Evolutionary conservation across 768 basidiomycete genomes (phyloP), one percentile per base, ranked within the genome.

Genomic region (Russula abietina): DNA sequence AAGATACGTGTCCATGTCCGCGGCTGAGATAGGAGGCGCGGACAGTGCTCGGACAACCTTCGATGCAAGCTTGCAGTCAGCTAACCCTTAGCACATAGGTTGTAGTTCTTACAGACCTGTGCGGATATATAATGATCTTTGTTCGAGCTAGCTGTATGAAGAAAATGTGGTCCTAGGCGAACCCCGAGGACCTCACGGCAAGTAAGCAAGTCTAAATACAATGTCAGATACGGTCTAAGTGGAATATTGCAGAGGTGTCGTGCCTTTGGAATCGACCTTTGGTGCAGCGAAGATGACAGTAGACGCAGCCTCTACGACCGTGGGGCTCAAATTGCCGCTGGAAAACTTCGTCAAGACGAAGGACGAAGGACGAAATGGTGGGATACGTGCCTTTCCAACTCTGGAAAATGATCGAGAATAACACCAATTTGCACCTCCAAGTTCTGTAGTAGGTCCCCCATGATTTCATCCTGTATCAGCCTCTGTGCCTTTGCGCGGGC

Each of bases 401-500:
- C 86, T 53, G 73, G 72, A 61, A 84, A 78, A 70, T 81, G 81
- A 64, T 84, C 82, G 30, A 86, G 71, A 22, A 90, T 68, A 24
- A 81, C 75, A n/a, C 85, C 84, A 36, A 89, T 74, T 67, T 87
- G 77, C 80, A 83, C 84, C 71, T 84, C 87, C 62, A 91, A 60
- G 30, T 79, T 77, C 71, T 85, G 86, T 62, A 89, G 68, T n/a
- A 89, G 68, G 68, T 87, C 84, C 10, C 79, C 81, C 64, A 79
- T 75, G 10, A 77, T 74, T 68, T 90, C 88, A 52, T 88, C 86
- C 45, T 80, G 76, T 28, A 88, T 80, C 53, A 87, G 71, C 68
- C 80, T 83, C 70, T 86, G 85, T 1, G 86, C 86, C 74, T 89
- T 90, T n/a, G 81, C 79, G 52, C 88, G 82, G 14, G 89, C 89